These are phyloP conservation scores for Prunus davidiana DNA, from an alignment of 306 rosid genomes.

Conservation along the genomic window DNA sequence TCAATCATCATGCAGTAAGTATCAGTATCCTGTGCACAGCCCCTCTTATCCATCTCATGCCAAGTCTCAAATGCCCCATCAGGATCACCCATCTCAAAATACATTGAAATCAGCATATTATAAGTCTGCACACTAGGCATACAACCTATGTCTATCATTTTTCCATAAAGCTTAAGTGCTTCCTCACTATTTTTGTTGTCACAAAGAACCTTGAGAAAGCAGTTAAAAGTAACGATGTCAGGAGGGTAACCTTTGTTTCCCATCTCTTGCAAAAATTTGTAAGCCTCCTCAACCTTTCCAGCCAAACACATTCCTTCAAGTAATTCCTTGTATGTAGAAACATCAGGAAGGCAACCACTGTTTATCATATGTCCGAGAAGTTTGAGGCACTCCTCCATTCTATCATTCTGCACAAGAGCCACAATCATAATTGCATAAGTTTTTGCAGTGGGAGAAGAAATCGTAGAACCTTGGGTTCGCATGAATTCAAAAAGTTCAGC, in stretches of 20 bases:
- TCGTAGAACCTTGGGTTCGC: conserved; percentile 70
- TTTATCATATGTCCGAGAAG: conserved; percentile 63
- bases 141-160: conserved; percentile 65
- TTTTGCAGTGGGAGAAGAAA: conserved; percentile 84
- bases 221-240: conserved; percentile 83
- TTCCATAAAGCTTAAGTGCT: conserved; percentile 59
- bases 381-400: conserved; percentile 69
- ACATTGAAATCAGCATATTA: conserved; percentile 86
- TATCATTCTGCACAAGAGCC: conserved; percentile 64
- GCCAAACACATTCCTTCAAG: conserved; percentile 86
- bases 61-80: conserved; percentile 81
- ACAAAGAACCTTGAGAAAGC: conserved; percentile 88
- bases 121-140: conserved; percentile 81
- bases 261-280: conserved; percentile 86
- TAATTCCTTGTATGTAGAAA: conserved; percentile 78
- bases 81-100: conserved; percentile 61
- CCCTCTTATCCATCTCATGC: conserved; percentile 67
- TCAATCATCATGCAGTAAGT: conserved; percentile 79
- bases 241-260: conserved; percentile 90
- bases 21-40: conserved; percentile 53
- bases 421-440: conserved; percentile 72
- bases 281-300: conserved; percentile 71
- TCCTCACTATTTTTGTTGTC: conserved; percentile 67
- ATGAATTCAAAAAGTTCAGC: conserved; percentile 79
- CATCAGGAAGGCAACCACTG: conserved; percentile 90